These are phyloP conservation scores for Yamadazyma dushanensis DNA, from an alignment of 1,139 yeast genomes.

Conservation along the genomic window DNA sequence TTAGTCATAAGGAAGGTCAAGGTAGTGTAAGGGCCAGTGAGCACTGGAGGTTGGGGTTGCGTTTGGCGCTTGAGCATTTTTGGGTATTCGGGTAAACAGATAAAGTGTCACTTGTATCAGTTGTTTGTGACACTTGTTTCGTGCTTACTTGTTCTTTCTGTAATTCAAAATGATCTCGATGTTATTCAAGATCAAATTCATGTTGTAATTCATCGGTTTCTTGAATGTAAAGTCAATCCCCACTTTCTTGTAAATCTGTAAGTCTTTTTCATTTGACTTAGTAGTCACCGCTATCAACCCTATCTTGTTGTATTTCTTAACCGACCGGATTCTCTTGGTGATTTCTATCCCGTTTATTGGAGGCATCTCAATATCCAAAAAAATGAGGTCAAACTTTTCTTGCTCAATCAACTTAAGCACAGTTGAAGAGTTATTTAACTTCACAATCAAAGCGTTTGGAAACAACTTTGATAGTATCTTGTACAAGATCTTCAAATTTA, in stretches of 20 bases:
- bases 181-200: conserved; percentile 17
- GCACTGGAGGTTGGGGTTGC: too few species aligned
- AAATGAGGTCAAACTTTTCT: conserved; percentile 33
- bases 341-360: conserved; percentile 43
- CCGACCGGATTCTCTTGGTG: conserved; percentile 28
- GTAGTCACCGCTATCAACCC: conserved; percentile 49
- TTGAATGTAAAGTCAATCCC: conserved; percentile 46
- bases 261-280: conserved; percentile 26
- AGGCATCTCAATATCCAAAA: conserved; percentile 52
- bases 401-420: conserved; percentile 24
- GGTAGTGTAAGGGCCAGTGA: too few species aligned
- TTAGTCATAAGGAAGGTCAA: too few species aligned
- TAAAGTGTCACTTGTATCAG: too few species aligned
- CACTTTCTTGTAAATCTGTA: conserved; percentile 27
- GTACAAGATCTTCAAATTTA: conserved; percentile 40
- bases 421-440: conserved; percentile 32
- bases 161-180: conserved; percentile 18
- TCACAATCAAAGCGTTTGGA: conserved; percentile 32
- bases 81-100: too few species aligned
- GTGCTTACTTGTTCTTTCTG: conserved; percentile 16
- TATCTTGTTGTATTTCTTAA: conserved; percentile 19
- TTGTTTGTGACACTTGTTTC: too few species aligned
- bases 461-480: conserved; percentile 34
- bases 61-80: too few species aligned
- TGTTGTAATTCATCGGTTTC: conserved; percentile 38